These are phyloP conservation scores for Hypoxylon rubiginosum DNA, from an alignment of 2,329 filamentous ascomycete species.

Conservation along the genomic window DNA sequence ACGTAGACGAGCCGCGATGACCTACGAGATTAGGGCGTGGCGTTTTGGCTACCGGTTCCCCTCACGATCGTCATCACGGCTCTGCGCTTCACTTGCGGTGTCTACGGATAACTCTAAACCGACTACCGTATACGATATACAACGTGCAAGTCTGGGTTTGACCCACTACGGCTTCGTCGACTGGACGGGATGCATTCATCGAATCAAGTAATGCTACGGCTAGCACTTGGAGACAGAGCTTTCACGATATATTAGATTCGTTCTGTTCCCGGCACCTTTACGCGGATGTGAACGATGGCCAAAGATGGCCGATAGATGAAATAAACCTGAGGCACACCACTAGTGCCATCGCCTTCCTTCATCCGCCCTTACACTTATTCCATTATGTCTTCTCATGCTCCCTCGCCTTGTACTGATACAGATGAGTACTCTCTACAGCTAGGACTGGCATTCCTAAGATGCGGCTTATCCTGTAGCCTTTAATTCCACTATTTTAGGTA, in stretches of 20 bases:
- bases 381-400: background rate
- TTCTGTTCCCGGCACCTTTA: too few relatives aligned
- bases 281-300: background rate
- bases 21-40: background rate
- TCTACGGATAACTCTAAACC: background rate
- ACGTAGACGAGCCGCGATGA: background rate
- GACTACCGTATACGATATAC: background rate
- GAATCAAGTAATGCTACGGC: background rate
- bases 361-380: background rate
- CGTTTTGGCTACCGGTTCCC: background rate
- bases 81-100: background rate
- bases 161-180: background rate
- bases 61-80: background rate
- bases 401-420: background rate
- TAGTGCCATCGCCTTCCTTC: background rate
- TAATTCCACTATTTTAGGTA: background rate
- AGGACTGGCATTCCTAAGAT: background rate
- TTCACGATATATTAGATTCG: too few relatives aligned
- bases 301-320: background rate
- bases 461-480: background rate
- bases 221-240: background rate
- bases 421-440: background rate
- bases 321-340: background rate
- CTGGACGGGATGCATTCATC: background rate
- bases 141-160: background rate